Conservation (phyloP, 768 basidiomycete genomes). For the Lepiota brunneoincarnata region DNA sequence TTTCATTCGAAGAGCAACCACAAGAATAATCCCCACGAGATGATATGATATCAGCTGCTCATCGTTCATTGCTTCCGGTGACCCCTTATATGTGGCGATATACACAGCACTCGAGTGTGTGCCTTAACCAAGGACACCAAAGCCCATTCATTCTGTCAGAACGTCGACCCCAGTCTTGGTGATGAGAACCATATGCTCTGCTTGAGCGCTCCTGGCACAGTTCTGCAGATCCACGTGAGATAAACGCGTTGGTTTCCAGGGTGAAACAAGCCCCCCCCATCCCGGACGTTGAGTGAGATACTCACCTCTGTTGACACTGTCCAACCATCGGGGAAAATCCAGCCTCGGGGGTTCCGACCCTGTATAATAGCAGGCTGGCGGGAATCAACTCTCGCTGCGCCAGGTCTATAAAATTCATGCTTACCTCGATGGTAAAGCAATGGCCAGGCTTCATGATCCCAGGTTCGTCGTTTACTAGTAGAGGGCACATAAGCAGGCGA, state of each 20-base stretch:
- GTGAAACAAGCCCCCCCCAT: background rate
- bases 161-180: slow-evolving; percentile 78
- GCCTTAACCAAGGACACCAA: too few relatives aligned
- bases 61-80: too few relatives aligned
- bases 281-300: too few relatives aligned
- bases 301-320: slow-evolving; percentile 84
- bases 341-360: slow-evolving; percentile 62
- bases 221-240: slow-evolving; percentile 40
- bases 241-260: background rate
- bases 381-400: background rate
- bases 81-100: too few relatives aligned
- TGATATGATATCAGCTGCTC: too few relatives aligned
- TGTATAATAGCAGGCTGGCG: slow-evolving; percentile 73
- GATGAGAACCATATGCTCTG: slow-evolving; percentile 87
- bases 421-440: slow-evolving; percentile 90
- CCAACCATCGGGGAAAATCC: slow-evolving; percentile 92
- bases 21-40: too few relatives aligned
- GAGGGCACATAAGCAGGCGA: background rate
- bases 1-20: too few relatives aligned
- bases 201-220: slow-evolving; percentile 80
- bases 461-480: slow-evolving; percentile 78
- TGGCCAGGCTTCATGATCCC: slow-evolving; percentile 82
- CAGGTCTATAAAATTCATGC: slow-evolving; percentile 7
- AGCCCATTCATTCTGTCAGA: slow-evolving; percentile 57
- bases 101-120: too few relatives aligned